A percentile compares a stretch with the other conserved stretches of the same genome.
Conservation (phyloP, 164 flowering plant genomes). For the Akebia trifoliata region DNA sequence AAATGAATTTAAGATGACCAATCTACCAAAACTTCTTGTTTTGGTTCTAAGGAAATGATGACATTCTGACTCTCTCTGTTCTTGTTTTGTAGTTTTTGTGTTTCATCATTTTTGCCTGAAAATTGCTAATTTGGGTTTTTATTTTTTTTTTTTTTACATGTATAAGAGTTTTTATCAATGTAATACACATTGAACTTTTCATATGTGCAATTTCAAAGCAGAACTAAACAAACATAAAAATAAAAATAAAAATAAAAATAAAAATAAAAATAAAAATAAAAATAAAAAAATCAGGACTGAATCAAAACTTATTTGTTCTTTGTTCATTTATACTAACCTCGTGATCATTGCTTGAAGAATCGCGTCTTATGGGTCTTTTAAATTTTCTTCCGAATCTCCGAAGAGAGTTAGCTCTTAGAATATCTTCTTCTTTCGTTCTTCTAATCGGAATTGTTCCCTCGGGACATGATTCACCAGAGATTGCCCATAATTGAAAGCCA, state of each 20-base stretch:
- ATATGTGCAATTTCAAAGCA: too few species aligned
- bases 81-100: neutral
- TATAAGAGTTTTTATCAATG: too few species aligned
- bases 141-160: too few species aligned
- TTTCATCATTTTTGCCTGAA: neutral
- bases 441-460: constrained; percentile 86
- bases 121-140: constrained; percentile 6
- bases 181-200: too few species aligned
- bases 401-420: constrained; percentile 52
- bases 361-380: constrained; percentile 41
- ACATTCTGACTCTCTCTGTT: neutral
- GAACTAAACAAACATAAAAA: neutral
- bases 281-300: too few species aligned
- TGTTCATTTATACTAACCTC: constrained; percentile 48
- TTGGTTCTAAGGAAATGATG: neutral
- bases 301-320: too few species aligned
- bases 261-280: too few species aligned
- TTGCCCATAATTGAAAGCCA: constrained; percentile 53
- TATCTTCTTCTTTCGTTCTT: constrained; percentile 66
- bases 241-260: too few species aligned
- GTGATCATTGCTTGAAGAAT: constrained; percentile 56
- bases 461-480: constrained; percentile 67
- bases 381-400: constrained; percentile 63
- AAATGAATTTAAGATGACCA: constrained; percentile 1
- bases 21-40: constrained; percentile 7